Conservation (phyloP, 192 early-diverging fungal species). For the Gryganskiella cystojenkinii region DNA sequence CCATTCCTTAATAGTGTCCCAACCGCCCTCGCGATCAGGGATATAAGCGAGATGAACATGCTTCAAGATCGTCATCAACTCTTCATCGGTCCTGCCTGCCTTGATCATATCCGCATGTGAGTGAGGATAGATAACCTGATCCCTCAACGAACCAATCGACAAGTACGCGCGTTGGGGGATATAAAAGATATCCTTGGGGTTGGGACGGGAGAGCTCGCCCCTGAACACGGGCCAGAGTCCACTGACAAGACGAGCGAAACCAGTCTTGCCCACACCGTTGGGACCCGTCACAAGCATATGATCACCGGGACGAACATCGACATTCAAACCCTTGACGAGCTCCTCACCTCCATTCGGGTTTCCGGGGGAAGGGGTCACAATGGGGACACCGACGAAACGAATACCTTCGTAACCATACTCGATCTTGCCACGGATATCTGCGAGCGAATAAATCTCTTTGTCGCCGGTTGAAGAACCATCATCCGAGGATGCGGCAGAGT, state of each 20-base stretch:
- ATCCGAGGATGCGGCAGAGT: constrained; percentile 11
- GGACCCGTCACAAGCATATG: constrained; percentile 94
- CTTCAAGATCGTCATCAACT: constrained; percentile 84
- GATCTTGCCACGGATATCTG: constrained; percentile 67
- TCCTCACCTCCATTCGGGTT: constrained; percentile 76
- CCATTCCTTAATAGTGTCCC: constrained; percentile 90
- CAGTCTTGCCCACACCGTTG: constrained; percentile 95
- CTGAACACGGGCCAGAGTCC: constrained; percentile 95
- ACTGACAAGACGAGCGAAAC: constrained; percentile 91
- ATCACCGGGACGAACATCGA: constrained; percentile 86
- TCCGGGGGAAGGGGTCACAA: constrained; percentile 86
- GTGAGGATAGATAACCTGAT: constrained; percentile 98
- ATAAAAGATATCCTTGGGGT: constrained; percentile 92
- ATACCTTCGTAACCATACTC: constrained; percentile 74
- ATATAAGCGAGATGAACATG: constrained; percentile 85
- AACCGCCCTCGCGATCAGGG: constrained; percentile 89
- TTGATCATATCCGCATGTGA: constrained; percentile 81
- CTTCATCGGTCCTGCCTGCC: constrained; percentile 79
- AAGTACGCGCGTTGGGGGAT: constrained; percentile 98
- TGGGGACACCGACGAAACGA: constrained; percentile 87
- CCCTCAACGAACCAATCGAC: constrained; percentile 91
- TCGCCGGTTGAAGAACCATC: constrained; percentile 16
- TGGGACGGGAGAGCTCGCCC: constrained; percentile 75
- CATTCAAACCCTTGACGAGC: constrained; percentile 80
- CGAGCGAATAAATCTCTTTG: constrained; percentile 53